Evolutionary conservation across 2,329 filamentous ascomycete species (phyloP), one percentile per base, ranked within the genome.

Genomic region (Aspergillus eucalypticola): DNA sequence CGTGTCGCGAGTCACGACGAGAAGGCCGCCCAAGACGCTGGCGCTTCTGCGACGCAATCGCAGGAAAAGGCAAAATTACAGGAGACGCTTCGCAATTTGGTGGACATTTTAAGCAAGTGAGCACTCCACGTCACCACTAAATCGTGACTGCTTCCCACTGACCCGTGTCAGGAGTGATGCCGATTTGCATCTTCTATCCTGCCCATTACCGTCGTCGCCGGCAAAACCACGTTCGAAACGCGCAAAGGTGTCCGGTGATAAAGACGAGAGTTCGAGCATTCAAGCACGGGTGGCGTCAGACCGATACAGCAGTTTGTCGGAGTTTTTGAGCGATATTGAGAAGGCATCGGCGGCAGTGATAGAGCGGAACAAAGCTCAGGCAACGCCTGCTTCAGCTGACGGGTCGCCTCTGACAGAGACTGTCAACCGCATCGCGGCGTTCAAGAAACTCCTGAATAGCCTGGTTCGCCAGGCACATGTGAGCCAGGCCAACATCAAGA

Each of bases 391-490:
- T 27, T 66, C 62, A 8, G 58, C 64, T 11, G 70, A 73, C 48
- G 69, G 67, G 8, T 63, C 71, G 13, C 67, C 71, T 17, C 60
- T 72, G 53, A 72, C 69, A n/a, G 74, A 76, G 60, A 69, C 75
- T 8, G 72, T 76, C 57, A 76, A 72, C 54, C 81, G 80, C 60
- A 81, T 85, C 46, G 75, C 78, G 51, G 76, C 81, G 17, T 90
- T 91, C 70, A 87, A 85, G 70, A 83, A 85, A 52, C 83, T 85
- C 69, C 84, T 88, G 15, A 80, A 88, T 67, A 83, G 83, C 46
- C 79, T 91, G 13, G 82, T 90, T 63, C 81, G 83, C 39, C 85
- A 86, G 66, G 87, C 90, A 82, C 86, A 73, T 80, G 82, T 63
- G 69, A 76, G 64, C 66, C 77, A 58, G 70, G 71, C 61, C 62